phyloP scores from a whole-genome alignment of 441 rosid genomes.

The Bruguiera hainesii region DNA sequence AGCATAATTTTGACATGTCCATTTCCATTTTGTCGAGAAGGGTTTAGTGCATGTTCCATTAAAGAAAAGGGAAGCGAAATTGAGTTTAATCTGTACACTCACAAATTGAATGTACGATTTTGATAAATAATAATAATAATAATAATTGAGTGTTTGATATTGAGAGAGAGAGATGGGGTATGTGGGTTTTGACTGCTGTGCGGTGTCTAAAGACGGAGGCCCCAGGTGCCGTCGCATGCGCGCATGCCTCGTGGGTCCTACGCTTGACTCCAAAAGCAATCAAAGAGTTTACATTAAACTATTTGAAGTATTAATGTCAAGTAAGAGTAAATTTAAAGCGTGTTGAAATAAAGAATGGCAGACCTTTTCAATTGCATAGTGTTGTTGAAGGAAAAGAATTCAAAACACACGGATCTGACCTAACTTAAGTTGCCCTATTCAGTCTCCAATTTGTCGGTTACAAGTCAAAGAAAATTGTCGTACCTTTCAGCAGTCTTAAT shows the following conservation, averaged over 20 bases:
- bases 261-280: constrained; percentile 28
- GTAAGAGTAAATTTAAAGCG: neutral
- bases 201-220: constrained; percentile 12
- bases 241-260: constrained; percentile 36
- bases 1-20: too few species aligned
- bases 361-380: neutral
- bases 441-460: constrained; percentile 4
- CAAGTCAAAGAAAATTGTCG: constrained; percentile 11
- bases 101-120: too few species aligned
- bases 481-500: too few species aligned
- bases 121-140: neutral
- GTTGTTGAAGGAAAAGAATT: constrained; percentile 10
- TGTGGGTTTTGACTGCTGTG: constrained; percentile 21
- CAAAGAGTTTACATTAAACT: neutral
- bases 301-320: too few species aligned
- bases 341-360: neutral
- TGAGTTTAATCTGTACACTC: too few species aligned
- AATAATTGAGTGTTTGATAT: neutral
- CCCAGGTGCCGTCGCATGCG: constrained; percentile 37
- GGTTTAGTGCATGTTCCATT: too few species aligned
- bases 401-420: constrained; percentile 27
- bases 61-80: too few species aligned
- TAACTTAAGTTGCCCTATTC: constrained; percentile 38
- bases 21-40: too few species aligned
- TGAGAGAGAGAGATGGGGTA: too few species aligned